Base-by-base conservation (phyloP, 306 rosid genomes). In the Dryas drummondii region DNA sequence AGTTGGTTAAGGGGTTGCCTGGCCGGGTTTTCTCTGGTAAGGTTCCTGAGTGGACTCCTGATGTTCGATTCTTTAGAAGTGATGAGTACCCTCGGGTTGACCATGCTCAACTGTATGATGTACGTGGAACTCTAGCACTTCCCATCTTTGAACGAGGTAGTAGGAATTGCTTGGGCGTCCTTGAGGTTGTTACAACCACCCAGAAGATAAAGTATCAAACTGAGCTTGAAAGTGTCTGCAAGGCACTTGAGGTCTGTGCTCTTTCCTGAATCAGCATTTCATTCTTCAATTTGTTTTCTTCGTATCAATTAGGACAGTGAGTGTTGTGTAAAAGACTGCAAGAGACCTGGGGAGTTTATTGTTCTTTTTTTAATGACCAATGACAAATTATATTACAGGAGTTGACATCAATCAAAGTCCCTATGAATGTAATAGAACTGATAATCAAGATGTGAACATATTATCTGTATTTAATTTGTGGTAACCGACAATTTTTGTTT, bases 41-140 rank as follows among this genome's bases (percentile, higher is more conserved):
- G 91, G 89, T 90, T 82, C 98, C 98, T 42, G 99, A 96, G 84
- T 96, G 99, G 99, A 92, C 96, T 61, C 99, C 99, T 61, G 99
- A 96, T 77, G 99, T 90, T 71, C 83, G 88, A 59, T 86, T 84
- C 83, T 96, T 90, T 41, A 81, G 83, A 76, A 89, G 78, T n/a
- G 87, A 90, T 1, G 99, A 96, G 84, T 96, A 92, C 55, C 96
- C 88, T 0, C 82, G 99, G 80, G 84, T 96, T 78, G 73, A 45
- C 78, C 81, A 89, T 78, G 99, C 99, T 81, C 91, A 89, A 44
- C 77, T 68, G 82, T 64, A 72, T 63, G 96, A 89, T 82, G 89
- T 96, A 4, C 58, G 97, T 13, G 99, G 98, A 78, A 82, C 96
- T 68, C 79, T 96, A 47, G 99, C 97, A 6, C 87, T 96, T 75